A percentile compares a stretch with the other conserved stretches of the same genome.
Conservation (phyloP, 257 asterid species). For the Capsicum chinense region DNA sequence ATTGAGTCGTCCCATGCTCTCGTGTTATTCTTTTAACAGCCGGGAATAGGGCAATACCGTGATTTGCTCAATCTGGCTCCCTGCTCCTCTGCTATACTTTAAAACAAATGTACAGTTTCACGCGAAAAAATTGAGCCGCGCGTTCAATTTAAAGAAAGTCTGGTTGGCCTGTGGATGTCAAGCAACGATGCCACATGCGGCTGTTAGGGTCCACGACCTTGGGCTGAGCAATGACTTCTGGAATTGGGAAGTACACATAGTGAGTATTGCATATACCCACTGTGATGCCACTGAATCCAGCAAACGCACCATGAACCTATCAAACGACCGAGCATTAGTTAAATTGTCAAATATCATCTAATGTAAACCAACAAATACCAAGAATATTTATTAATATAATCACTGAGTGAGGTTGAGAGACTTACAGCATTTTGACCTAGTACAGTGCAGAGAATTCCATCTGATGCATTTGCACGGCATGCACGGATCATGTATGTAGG, state of each 20-base stretch:
- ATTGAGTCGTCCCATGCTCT: constrained; percentile 12
- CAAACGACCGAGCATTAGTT: constrained; percentile 10
- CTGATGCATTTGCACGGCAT: constrained; percentile 97
- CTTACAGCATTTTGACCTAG: constrained; percentile 99
- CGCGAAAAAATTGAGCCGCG: constrained; percentile 26
- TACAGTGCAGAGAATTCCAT: constrained; percentile 91
- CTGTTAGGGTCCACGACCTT: constrained; percentile 78
- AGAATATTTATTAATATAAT: neutral
- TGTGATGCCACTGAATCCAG: constrained; percentile 91
- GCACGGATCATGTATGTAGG: constrained; percentile 99
- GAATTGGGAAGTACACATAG: constrained; percentile 86
- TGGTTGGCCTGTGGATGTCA: constrained; percentile 96
- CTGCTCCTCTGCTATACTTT: constrained; percentile 34
- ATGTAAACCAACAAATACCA: neutral
- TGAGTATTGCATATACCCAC: constrained; percentile 96
- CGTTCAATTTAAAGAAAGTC: constrained; percentile 59
- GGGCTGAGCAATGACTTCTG: constrained; percentile 82
- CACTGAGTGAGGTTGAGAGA: neutral
- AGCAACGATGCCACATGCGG: constrained; percentile 99
- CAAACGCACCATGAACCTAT: constrained; percentile 99
- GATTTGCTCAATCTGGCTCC: constrained; percentile 31
- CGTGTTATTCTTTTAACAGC: constrained; percentile 35
- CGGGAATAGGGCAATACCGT: constrained; percentile 29
- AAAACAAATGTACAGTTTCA: too few relatives aligned
- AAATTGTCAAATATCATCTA: neutral